Evolutionary conservation across 257 asterid species (phyloP), one percentile per base, ranked within the genome.

Genomic region (Scutellaria baicalensis): DNA sequence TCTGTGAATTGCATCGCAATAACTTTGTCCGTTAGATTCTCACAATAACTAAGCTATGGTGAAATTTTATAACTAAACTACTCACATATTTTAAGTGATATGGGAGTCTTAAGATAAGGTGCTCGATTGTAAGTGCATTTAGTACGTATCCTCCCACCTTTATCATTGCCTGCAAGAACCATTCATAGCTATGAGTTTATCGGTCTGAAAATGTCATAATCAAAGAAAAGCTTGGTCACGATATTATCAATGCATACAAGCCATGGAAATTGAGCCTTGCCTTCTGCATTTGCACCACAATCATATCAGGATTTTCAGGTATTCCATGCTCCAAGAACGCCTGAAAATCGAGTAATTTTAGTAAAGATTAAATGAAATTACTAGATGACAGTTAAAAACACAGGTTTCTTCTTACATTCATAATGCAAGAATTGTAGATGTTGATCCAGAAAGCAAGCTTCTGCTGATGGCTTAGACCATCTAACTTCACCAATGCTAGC

Each of bases 381-480:
- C 9, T 18, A n/a, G 4, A 6, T 21, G 8, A 17, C 2, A 56
- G n/a, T 31, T 27, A 55, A 64, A 40, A 6, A 21, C 6, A 8
- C 3, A 52, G 52, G 70, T 7, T 59, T 11, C 3, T 40, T 59
- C 86, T 83, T 82, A 90, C 94, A 63, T 90, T 90, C 96, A 90
- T 90, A 65, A 88, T 76, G 82, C 96, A 88, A 17, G 97, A 82
- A 81, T 90, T 90, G 60, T 90, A 90, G 48, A 79, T 72, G 76
- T 90, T 88, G 70, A 90, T 90, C 96, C 97, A 90, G 84, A 88
- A 90, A 2, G 97, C 97, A 23, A 90, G 89, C 73, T 90, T 90
- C 79, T 88, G 96, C 45, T 82, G 94, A 80, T 88, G 96, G 69
- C 73, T 90, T 49, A 86, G 79, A 44, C 84, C 86, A 48, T 80